A percentile compares a stretch with the other conserved stretches of the same genome.
Conservation (phyloP, 2,329 filamentous ascomycete species). For the Escovopsis sp. region DNA sequence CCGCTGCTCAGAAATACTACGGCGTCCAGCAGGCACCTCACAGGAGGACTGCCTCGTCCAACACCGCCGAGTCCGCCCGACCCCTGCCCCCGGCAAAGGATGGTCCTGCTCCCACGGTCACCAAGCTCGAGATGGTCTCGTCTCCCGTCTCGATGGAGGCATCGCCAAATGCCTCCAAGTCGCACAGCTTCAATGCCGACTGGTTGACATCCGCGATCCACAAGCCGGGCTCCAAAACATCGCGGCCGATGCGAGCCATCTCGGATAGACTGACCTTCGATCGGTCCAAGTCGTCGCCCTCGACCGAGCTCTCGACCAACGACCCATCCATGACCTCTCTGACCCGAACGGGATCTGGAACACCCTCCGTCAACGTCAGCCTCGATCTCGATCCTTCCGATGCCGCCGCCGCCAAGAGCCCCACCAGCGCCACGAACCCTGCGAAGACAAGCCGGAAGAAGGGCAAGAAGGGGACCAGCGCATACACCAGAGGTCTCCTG, state of each 20-base stretch:
- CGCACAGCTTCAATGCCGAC: constrained; percentile 34
- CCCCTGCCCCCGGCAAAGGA: constrained; percentile 40
- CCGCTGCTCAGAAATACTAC: constrained; percentile 57
- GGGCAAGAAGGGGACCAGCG: constrained; percentile 87
- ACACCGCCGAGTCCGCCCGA: constrained; percentile 39
- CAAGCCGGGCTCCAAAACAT: constrained; percentile 34
- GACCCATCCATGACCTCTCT: constrained; percentile 47
- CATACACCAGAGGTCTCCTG: constrained; percentile 74
- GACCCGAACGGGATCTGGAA: constrained; percentile 62
- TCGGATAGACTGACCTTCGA: constrained; percentile 59
- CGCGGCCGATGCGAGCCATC: constrained; percentile 57
- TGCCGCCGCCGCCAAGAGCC: constrained; percentile 37
- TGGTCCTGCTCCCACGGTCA: constrained; percentile 39
- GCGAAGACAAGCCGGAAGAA: constrained; percentile 45
- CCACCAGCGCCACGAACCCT: constrained; percentile 32
- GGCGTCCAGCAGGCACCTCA: constrained; percentile 34
- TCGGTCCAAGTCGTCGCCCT: constrained; percentile 35
- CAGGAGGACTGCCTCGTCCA: constrained; percentile 46
- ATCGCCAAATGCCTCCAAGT: constrained; percentile 29
- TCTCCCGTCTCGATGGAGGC: constrained; percentile 24
- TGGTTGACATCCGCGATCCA: constrained; percentile 38
- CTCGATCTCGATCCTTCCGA: constrained; percentile 69
- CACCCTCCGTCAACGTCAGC: constrained; percentile 49
- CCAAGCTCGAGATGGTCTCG: constrained; percentile 38
- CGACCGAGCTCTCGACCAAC: constrained; percentile 33